A percentile compares a stretch with the other conserved stretches of the same genome.
phyloP scores from a whole-genome alignment of 75 land plant species.

The Selaginella moellendorffii region DNA sequence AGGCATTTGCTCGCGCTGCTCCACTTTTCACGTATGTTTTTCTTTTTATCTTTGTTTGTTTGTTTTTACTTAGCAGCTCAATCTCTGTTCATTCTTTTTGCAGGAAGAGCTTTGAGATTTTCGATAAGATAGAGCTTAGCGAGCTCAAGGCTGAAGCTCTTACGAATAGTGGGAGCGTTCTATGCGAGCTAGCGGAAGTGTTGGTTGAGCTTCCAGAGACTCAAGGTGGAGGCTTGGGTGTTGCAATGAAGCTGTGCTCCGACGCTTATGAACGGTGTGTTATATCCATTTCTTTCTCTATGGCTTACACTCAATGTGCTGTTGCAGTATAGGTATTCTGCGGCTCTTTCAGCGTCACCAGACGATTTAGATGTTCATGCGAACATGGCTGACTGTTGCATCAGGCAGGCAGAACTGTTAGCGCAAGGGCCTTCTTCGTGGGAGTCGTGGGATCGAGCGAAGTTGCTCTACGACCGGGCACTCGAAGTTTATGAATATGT shows the following conservation, averaged over 20 bases:
- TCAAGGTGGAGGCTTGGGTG: constrained; percentile 23
- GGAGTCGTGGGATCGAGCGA: constrained; percentile 18
- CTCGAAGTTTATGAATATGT: constrained; percentile 23
- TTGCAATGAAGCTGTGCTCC: constrained; percentile 18
- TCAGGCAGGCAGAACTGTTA: constrained; percentile 30
- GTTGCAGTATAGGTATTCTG: constrained; percentile 18
- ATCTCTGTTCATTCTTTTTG: neutral
- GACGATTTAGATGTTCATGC: constrained; percentile 34
- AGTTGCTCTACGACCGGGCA: constrained; percentile 18
- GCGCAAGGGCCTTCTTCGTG: neutral
- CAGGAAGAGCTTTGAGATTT: constrained; percentile 34
- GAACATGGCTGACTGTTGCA: constrained; percentile 30
- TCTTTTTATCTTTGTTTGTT: neutral
- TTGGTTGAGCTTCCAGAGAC: constrained; percentile 17
- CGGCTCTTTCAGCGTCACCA: constrained; percentile 18
- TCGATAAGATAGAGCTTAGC: constrained; percentile 18
- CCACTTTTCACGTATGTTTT: constrained; percentile 9
- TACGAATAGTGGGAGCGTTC: constrained; percentile 26
- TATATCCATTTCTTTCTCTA: neutral
- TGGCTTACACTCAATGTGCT: neutral
- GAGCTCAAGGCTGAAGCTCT: constrained; percentile 31
- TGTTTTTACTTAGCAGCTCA: neutral
- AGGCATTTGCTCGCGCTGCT: constrained; percentile 12
- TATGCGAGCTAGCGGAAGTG: constrained; percentile 33
- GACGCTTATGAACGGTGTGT: constrained; percentile 26